Percentiles rank a stretch among this genome's conserved stretches.
Conservation (phyloP, 306 rosid species). For the Dryas octopetala region DNA sequence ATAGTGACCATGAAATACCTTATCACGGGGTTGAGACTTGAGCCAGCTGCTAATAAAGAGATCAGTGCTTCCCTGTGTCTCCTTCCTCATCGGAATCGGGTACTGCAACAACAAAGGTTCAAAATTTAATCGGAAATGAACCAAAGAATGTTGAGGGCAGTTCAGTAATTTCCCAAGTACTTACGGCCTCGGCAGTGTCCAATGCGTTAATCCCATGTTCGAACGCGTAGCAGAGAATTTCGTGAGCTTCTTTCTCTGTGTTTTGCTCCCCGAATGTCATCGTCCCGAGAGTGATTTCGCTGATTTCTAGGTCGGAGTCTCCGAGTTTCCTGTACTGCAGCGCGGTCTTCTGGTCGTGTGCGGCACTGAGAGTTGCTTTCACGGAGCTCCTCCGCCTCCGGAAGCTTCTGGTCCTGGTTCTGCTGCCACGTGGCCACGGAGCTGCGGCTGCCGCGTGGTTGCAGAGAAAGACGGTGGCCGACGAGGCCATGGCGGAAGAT, state of each 20-base stretch:
- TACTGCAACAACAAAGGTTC: slow-evolving; percentile 50
- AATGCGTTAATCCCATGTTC: slow-evolving; percentile 69
- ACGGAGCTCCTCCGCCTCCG: slow-evolving; percentile 17
- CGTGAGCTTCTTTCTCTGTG: slow-evolving; percentile 85
- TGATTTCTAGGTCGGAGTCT: slow-evolving; percentile 77
- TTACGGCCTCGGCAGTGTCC: slow-evolving; percentile 79
- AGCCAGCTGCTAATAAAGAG: slow-evolving; percentile 80
- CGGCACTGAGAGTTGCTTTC: slow-evolving; percentile 33
- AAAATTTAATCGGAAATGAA: background rate
- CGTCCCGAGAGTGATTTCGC: slow-evolving; percentile 88
- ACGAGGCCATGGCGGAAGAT: slow-evolving; percentile 7
- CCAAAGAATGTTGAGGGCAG: background rate
- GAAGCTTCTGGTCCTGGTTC: slow-evolving; percentile 4
- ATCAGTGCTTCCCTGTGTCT: slow-evolving; percentile 86
- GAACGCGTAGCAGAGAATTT: slow-evolving; percentile 65
- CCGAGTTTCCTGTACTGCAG: slow-evolving; percentile 71
- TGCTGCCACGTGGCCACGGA: background rate
- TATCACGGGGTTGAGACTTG: slow-evolving; percentile 77
- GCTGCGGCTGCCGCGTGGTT: slow-evolving; percentile 5
- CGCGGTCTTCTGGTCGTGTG: slow-evolving; percentile 25
- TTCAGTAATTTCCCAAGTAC: slow-evolving; percentile 19
- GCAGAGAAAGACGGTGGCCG: slow-evolving; percentile 21
- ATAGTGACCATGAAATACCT: slow-evolving; percentile 43
- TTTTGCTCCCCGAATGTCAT: slow-evolving; percentile 93
- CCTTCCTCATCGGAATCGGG: slow-evolving; percentile 81